A percentile compares a stretch with the other conserved stretches of the same genome.
Conservation (phyloP, 1,284 basidiomycete species). For the Filobasidium uniguttulatum region DNA sequence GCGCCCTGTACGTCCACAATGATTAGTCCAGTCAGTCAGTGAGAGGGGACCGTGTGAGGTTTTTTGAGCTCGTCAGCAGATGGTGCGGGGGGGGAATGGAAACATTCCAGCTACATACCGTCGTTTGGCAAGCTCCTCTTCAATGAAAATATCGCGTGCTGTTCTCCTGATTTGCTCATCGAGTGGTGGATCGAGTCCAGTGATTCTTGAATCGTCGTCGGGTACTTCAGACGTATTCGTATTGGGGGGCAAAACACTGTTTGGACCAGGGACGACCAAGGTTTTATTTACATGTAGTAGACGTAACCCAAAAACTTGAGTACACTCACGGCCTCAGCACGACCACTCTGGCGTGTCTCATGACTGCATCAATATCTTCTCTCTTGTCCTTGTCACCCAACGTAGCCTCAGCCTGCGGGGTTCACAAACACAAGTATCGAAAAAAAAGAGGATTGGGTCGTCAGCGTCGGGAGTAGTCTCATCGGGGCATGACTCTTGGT, state of each 20-base stretch:
- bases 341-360: constrained; percentile 30
- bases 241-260: constrained; percentile 12
- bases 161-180: constrained; percentile 39
- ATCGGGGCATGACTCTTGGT: too few relatives aligned
- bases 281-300: background rate
- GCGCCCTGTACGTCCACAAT: constrained; percentile 23
- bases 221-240: constrained; percentile 32
- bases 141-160: constrained; percentile 43
- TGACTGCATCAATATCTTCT: constrained; percentile 35
- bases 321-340: constrained; percentile 31
- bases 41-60: background rate
- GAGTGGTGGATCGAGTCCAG: constrained; percentile 34
- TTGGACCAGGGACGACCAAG: too few relatives aligned
- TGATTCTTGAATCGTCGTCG: constrained; percentile 36
- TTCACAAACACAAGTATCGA: background rate
- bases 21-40: too few relatives aligned
- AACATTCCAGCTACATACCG: constrained; percentile 25
- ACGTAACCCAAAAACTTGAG: background rate
- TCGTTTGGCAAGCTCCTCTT: constrained; percentile 42
- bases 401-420: constrained; percentile 30
- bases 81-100: background rate
- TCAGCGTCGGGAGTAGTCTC: too few relatives aligned
- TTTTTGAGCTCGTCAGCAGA: background rate
- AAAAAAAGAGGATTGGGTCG: background rate
- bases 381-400: constrained; percentile 28